Base-by-base conservation (phyloP, 805 yeast species). In the Yarrowia sp. region DNA sequence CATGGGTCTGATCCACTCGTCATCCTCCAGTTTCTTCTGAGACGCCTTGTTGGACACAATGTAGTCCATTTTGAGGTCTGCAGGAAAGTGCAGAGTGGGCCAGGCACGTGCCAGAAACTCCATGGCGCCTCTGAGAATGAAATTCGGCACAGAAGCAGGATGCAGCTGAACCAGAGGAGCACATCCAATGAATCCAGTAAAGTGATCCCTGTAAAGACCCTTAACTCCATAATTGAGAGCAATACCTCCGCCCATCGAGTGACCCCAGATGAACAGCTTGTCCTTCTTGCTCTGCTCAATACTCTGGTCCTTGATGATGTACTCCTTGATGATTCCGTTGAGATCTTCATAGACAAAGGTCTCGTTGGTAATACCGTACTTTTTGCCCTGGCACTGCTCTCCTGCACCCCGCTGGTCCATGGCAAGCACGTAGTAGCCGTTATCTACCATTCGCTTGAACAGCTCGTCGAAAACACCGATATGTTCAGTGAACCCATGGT, bases 321-420 rank as follows among this genome's bases (percentile, higher is more conserved):
- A 47, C 38, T 69, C 62, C 43, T 58, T 44, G 33, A 75, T 68
- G 43, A 76, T 51, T 8, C 69, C 65, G 61, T 77, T 78, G 39
- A 78, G 62, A 65, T 77, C 80, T 28, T 66, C 64, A 67, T 69
- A 72, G 18, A 74, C 72, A 45, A 61, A 53, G 55, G 65, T 65
- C 65, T 77, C 80, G 67, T 73, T 71, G 38, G 76, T 73, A 48
- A 69, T 48, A 17, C 79, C 80, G 64, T 66, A 73, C 8, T 72
- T 71, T 58, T 70, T 69, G 35, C 68, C 67, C 31, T 69, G 28
- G 18, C 77, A 72, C 2, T 79, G 74, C 31, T 65, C 64, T 18
- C 80, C 80, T 42, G 73, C 73, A 1, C 81, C 81, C 13, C 80
- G 74, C 69, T 75, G 79, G 66, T 78, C 80, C 64, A 73, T 76